Evolutionary conservation across 192 early-diverging fungal genomes (phyloP).

Genomic region (Geranomyces variabilis): DNA sequence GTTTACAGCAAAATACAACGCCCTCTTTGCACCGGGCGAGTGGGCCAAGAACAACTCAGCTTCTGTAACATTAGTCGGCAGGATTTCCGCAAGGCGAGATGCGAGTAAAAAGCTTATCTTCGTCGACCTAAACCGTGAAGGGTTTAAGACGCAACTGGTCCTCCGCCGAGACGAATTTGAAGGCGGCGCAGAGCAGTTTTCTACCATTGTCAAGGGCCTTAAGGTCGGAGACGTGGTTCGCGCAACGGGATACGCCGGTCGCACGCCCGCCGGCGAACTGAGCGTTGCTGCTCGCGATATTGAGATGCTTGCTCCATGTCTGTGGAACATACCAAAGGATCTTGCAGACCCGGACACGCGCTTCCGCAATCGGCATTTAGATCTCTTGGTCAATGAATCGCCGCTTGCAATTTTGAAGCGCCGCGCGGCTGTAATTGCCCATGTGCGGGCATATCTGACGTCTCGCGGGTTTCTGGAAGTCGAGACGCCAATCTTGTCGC

Average conservation of each 20-base stretch:
- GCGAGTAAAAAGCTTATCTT: conserved; percentile 76
- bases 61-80: conserved; percentile 1
- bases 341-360: conserved; percentile 52
- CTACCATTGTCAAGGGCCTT: conserved; percentile 44
- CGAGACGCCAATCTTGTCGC: conserved; percentile 79
- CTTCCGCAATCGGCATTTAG: conserved; percentile 72
- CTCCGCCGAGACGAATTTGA: conserved; percentile 50
- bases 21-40: conserved; percentile 7
- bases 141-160: conserved; percentile 66
- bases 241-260: conserved; percentile 15
- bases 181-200: conserved; percentile 45
- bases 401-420: conserved; percentile 54
- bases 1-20: background rate
- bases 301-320: conserved; percentile 68
- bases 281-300: conserved; percentile 47
- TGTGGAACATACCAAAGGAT: conserved; percentile 67
- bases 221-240: conserved; percentile 70
- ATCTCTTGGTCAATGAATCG: conserved; percentile 72
- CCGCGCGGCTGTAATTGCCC: conserved; percentile 54
- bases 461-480: conserved; percentile 75
- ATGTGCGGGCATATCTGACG: conserved; percentile 69
- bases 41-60: background rate
- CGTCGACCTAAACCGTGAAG: conserved; percentile 68
- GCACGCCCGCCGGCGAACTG: background rate
- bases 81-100: conserved; percentile 64